Conservation (phyloP, 768 basidiomycete species). For the Suillus bovinus region DNA sequence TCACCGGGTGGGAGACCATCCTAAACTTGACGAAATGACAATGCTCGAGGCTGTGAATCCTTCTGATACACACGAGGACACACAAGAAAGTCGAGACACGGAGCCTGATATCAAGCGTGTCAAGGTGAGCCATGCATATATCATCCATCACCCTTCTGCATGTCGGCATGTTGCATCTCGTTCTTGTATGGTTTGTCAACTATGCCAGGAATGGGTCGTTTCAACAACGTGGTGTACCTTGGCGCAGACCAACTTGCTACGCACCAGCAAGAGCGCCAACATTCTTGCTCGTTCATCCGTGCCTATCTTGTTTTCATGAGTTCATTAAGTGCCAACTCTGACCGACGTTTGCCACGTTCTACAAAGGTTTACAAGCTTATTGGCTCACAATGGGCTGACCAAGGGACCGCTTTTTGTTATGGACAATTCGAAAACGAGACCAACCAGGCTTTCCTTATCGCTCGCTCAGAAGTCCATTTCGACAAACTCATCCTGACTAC, state of each 20-base stretch:
- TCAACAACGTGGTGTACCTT: conserved; percentile 25
- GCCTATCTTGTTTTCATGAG: conserved; percentile 28
- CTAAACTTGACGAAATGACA: conserved; percentile 33
- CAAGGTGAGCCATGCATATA: conserved; percentile 53
- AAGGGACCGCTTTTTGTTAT: conserved; percentile 95
- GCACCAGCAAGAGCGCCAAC: conserved; percentile 20
- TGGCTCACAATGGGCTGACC: conserved; percentile 90
- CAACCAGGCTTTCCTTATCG: conserved; percentile 79
- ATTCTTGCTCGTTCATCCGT: conserved; percentile 22
- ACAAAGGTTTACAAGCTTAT: conserved; percentile 91
- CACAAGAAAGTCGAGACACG: conserved; percentile 60
- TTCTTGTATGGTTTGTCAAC: conserved; percentile 21
- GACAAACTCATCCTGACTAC: conserved; percentile 75
- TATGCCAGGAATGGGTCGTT: conserved; percentile 23
- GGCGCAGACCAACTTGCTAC: conserved; percentile 12
- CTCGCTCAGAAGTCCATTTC: conserved; percentile 76
- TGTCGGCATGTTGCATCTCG: conserved; percentile 15
- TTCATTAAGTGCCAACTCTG: conserved; percentile 32
- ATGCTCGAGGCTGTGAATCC: conserved; percentile 39
- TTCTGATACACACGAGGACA: conserved; percentile 49
- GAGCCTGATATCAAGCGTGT: conserved; percentile 84
- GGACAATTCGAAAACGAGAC: conserved; percentile 80
- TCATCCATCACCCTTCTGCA: conserved; percentile 16
- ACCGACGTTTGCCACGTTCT: conserved; percentile 27
- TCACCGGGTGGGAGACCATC: conserved; percentile 34